Percentiles rank a stretch among this genome's conserved stretches.
These are phyloP conservation scores for Microstegium vimineum DNA, from an alignment of 176 grass and related monocot genomes.

Conservation along the genomic window DNA sequence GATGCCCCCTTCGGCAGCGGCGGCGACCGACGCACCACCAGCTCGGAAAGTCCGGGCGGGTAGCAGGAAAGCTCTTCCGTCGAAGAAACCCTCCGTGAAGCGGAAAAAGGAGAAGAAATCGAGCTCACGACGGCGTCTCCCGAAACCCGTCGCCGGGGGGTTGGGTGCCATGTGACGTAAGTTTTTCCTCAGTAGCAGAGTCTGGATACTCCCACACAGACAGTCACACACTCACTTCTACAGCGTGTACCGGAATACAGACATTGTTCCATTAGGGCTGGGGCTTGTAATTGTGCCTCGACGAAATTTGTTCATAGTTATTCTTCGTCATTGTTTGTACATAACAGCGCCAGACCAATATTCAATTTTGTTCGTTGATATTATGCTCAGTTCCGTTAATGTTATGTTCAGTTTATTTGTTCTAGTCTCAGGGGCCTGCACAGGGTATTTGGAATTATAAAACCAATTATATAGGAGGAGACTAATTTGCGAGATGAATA, in stretches of 20 bases:
- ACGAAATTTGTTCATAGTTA: slow-evolving; percentile 39
- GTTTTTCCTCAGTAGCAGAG: not conserved
- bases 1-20: slow-evolving; percentile 5
- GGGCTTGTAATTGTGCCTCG: slow-evolving; percentile 19
- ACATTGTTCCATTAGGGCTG: slow-evolving; percentile 7
- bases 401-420: not conserved
- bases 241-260: not conserved
- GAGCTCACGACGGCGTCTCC: slow-evolving; percentile 42
- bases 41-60: slow-evolving; percentile 26
- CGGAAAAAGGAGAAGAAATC: slow-evolving; percentile 72
- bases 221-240: not conserved
- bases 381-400: not conserved
- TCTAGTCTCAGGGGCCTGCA: not conserved
- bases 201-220: not conserved
- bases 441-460: too few species aligned
- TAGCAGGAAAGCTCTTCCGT: slow-evolving; percentile 42
- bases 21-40: not conserved
- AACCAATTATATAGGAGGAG: too few species aligned
- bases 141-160: slow-evolving; percentile 16
- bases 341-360: slow-evolving; percentile 34
- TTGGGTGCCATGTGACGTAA: slow-evolving; percentile 23
- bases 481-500: too few species aligned
- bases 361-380: slow-evolving; percentile 26
- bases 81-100: slow-evolving; percentile 49
- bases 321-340: slow-evolving; percentile 52